A percentile compares a stretch with the other conserved stretches of the same genome.
Evolutionary conservation across 257 asterid genomes (phyloP).

Genomic region (Ophiorrhiza pumila): DNA sequence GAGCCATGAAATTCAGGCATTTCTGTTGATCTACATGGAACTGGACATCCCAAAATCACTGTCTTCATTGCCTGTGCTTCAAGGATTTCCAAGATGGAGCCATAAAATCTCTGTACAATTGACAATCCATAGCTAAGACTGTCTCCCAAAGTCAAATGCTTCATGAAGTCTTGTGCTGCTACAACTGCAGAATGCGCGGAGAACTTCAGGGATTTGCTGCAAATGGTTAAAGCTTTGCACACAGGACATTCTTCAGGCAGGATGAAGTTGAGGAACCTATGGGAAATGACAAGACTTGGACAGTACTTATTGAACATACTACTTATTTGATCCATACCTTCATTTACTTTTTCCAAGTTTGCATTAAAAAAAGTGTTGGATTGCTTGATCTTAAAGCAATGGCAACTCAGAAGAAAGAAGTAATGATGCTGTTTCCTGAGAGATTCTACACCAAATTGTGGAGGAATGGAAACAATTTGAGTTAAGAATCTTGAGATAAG

Average conservation of each 20-base stretch:
- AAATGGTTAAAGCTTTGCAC: constrained; percentile 8
- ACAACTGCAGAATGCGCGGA: constrained; percentile 1
- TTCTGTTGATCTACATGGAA: background rate
- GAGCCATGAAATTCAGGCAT: background rate
- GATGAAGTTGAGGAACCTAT: background rate
- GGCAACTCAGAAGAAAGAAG: background rate
- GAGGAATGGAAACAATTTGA: constrained; percentile 1
- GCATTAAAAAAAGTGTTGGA: background rate
- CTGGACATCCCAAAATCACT: constrained; percentile 20
- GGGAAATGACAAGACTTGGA: constrained; percentile 5
- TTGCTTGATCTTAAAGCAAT: constrained; percentile 1
- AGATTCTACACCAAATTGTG: background rate
- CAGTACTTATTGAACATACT: background rate
- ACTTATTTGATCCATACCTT: constrained; percentile 15
- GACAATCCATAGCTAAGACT: background rate
- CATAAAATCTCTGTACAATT: constrained; percentile 5
- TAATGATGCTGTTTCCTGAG: background rate
- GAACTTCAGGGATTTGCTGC: constrained; percentile 2
- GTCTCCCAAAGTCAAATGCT: background rate
- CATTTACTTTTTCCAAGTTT: background rate
- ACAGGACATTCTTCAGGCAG: constrained; percentile 9
- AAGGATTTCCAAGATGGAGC: constrained; percentile 8
- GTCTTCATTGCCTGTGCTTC: constrained; percentile 26
- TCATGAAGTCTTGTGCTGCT: background rate
- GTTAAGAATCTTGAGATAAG: background rate